Conservation (phyloP, 1,139 yeast genomes). For the Insectozyma bohioensis region DNA sequence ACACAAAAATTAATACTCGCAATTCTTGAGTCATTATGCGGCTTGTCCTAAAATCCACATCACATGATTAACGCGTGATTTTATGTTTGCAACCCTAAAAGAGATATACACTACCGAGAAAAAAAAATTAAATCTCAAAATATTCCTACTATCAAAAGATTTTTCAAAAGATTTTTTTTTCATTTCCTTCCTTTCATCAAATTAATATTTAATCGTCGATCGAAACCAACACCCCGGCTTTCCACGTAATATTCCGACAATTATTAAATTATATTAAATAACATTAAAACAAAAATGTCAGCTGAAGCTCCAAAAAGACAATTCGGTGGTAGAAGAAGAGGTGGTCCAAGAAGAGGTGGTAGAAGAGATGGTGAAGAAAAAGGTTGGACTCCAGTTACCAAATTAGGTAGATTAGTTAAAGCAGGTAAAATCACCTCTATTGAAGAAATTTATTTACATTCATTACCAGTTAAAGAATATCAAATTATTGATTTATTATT, state of each 20-base stretch:
- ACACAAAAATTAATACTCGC: too few species aligned
- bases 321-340: constrained; percentile 58
- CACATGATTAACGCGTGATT: neutral
- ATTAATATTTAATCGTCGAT: constrained; percentile 61
- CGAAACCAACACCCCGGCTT: constrained; percentile 91
- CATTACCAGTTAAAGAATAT: constrained; percentile 99
- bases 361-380: constrained; percentile 89
- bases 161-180: neutral
- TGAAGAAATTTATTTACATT: constrained; percentile 99
- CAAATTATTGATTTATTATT: constrained; percentile 97
- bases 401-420: constrained; percentile 99
- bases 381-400: constrained; percentile 99
- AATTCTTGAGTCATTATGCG: too few species aligned
- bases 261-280: constrained; percentile 12
- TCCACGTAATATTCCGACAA: constrained; percentile 88
- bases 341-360: constrained; percentile 58
- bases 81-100: neutral
- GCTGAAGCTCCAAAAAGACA: constrained; percentile 66
- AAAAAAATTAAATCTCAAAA: neutral
- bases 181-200: too few species aligned
- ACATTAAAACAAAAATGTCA: constrained; percentile 49
- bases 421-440: constrained; percentile 96
- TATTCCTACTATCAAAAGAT: too few species aligned
- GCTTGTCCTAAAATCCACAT: too few species aligned
- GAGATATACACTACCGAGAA: neutral